These are phyloP conservation scores for Phytophthora uliginosa DNA, from an alignment of 352 stramenopile genomes.

Conservation along the genomic window DNA sequence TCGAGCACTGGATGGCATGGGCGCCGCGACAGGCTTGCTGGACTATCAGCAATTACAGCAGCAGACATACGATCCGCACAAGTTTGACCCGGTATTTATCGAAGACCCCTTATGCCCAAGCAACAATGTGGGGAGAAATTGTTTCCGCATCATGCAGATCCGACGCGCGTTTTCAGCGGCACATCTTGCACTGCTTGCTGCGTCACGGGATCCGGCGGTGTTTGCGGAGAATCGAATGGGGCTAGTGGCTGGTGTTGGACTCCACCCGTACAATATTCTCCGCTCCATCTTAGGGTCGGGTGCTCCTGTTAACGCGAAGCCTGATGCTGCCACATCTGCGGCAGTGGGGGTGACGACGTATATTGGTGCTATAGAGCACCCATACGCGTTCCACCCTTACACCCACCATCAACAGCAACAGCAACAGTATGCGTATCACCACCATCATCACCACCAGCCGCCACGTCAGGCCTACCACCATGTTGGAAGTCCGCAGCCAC, in stretches of 20 bases:
- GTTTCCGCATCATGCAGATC: conserved; percentile 96
- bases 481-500: conserved; percentile 25
- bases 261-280: conserved; percentile 87
- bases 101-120: conserved; percentile 94
- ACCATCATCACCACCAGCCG: conserved; percentile 42
- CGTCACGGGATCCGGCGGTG: conserved; percentile 60
- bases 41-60: conserved; percentile 53
- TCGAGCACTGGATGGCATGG: conserved; percentile 38
- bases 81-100: conserved; percentile 96
- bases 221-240: conserved; percentile 69
- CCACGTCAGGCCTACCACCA: conserved; percentile 41
- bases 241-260: conserved; percentile 67
- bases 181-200: conserved; percentile 73
- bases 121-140: conserved; percentile 98
- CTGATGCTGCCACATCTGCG: conserved; percentile 41
- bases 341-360: conserved; percentile 34
- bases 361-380: conserved; percentile 32
- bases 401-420: conserved; percentile 45
- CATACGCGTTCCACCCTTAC: conserved; percentile 37
- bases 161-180: conserved; percentile 80
- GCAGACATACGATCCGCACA: conserved; percentile 87
- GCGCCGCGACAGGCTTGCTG: conserved; percentile 44
- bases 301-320: conserved; percentile 65
- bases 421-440: conserved; percentile 41
- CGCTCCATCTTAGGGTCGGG: conserved; percentile 71